Percentiles rank a stretch among this genome's conserved stretches.
Evolutionary conservation across 352 stramenopile species (phyloP).

Genomic region (Phytophthora gonapodyides): DNA sequence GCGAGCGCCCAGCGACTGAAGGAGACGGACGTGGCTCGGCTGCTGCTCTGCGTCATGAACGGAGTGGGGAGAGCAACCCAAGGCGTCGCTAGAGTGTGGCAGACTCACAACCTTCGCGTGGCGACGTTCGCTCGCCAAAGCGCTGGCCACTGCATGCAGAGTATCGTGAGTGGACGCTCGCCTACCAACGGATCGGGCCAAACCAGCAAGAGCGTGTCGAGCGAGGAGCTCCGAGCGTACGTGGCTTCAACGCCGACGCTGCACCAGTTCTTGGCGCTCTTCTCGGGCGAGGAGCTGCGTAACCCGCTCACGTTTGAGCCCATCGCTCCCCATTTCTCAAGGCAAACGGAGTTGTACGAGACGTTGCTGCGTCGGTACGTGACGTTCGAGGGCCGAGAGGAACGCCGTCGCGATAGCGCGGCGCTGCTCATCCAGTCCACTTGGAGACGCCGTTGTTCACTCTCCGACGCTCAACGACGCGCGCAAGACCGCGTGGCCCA

Average conservation of each 20-base stretch:
- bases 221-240: conserved; percentile 41
- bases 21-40: conserved; percentile 53
- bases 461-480: conserved; percentile 32
- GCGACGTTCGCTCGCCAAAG: conserved; percentile 27
- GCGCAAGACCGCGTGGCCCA: conserved; percentile 29
- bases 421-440: conserved; percentile 66
- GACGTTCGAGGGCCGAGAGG: conserved; percentile 51
- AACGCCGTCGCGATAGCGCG: conserved; percentile 41
- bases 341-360: conserved; percentile 53
- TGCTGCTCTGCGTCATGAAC: conserved; percentile 66
- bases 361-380: conserved; percentile 49
- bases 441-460: conserved; percentile 60
- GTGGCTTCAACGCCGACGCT: conserved; percentile 40
- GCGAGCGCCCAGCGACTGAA: conserved; percentile 40
- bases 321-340: conserved; percentile 18
- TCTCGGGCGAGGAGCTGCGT: conserved; percentile 60
- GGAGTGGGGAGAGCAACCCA: conserved; percentile 56
- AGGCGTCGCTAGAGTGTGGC: conserved; percentile 50
- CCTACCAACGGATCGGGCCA: neutral
- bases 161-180: conserved; percentile 6
- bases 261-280: conserved; percentile 57
- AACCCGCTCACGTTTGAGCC: conserved; percentile 63
- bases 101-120: conserved; percentile 25
- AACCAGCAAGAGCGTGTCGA: conserved; percentile 19
- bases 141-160: conserved; percentile 30